Evolutionary conservation across 495 filamentous ascomycete genomes (phyloP).

Genomic region (Pseudevernia furfuracea): DNA sequence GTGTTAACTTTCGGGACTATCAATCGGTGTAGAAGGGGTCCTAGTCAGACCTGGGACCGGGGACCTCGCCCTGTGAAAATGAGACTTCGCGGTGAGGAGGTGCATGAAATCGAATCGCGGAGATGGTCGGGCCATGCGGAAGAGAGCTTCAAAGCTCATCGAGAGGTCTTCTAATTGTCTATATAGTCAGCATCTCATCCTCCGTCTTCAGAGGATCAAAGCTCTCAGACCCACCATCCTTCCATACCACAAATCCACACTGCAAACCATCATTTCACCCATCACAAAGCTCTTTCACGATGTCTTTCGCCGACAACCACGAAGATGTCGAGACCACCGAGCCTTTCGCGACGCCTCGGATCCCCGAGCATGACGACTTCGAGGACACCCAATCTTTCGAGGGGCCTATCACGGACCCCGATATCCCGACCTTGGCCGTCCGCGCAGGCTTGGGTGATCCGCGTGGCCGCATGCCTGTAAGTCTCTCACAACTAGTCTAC

Average conservation of each 20-base stretch:
- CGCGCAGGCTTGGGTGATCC: background rate
- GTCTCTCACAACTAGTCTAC: background rate
- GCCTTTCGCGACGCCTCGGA: background rate
- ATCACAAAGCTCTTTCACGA: background rate
- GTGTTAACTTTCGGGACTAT: background rate
- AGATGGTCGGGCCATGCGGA: constrained; percentile 1
- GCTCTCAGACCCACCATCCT: background rate
- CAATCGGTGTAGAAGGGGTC: background rate
- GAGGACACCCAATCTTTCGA: background rate
- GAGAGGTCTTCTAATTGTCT: background rate
- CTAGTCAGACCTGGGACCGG: background rate
- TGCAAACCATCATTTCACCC: background rate
- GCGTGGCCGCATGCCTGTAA: constrained; percentile 1
- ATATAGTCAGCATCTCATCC: constrained; percentile 4
- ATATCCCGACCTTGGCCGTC: background rate
- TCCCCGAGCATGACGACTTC: background rate
- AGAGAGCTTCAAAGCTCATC: background rate
- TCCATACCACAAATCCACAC: background rate
- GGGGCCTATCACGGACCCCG: background rate
- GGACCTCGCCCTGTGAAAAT: background rate
- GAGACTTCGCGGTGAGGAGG: background rate
- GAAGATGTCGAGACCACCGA: background rate
- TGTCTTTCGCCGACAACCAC: background rate
- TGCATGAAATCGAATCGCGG: background rate
- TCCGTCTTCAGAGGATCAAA: background rate